Conservation (phyloP, 257 asterid genomes). For the Solanum raphanifolium region DNA sequence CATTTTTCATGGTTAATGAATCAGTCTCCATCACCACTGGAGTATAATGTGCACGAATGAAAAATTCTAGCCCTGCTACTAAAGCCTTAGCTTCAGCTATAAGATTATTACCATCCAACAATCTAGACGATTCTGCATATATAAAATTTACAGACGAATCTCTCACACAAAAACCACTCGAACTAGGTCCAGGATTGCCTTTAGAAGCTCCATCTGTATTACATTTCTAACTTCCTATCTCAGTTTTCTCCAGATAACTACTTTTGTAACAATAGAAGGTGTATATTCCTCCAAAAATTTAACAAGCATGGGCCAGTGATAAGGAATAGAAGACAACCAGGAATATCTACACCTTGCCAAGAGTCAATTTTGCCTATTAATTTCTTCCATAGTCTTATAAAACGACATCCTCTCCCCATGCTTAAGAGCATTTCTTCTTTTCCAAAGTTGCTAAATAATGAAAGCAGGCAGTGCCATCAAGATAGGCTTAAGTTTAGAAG, state of each 20-base stretch:
- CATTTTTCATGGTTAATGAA: neutral
- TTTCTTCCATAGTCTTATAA: too few species aligned
- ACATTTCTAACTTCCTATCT: too few species aligned
- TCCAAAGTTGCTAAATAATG: neutral
- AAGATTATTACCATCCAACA: too few species aligned
- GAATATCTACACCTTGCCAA: too few species aligned
- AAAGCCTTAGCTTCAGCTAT: neutral
- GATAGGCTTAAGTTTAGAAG: neutral
- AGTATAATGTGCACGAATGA: neutral
- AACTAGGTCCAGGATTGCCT: too few species aligned
- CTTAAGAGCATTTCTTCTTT: neutral
- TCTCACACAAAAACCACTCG: too few species aligned
- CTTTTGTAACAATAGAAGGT: neutral
- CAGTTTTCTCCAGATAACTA: too few species aligned
- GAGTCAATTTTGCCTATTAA: too few species aligned
- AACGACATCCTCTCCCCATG: neutral
- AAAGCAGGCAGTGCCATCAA: neutral
- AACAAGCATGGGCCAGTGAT: neutral
- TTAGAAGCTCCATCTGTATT: too few species aligned
- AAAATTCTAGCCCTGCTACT: neutral
- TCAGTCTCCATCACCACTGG: neutral
- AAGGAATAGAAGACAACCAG: neutral
- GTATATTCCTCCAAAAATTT: neutral
- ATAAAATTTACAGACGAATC: too few species aligned
- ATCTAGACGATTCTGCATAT: too few species aligned